phyloP scores from a whole-genome alignment of 352 stramenopile genomes.

The Globisporangium spiculum region DNA sequence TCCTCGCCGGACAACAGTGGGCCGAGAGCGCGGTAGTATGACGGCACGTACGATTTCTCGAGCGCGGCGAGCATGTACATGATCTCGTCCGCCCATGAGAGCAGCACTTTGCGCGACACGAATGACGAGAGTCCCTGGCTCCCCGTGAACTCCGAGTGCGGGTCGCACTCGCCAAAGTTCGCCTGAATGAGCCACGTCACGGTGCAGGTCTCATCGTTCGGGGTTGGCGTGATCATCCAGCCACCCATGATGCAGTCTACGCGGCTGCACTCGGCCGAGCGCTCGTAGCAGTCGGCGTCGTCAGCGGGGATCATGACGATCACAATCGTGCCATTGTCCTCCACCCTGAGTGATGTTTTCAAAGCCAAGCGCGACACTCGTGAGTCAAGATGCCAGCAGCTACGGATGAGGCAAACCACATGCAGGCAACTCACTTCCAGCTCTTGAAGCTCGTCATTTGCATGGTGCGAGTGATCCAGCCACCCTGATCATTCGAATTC shows the following conservation, averaged over 20 bases:
- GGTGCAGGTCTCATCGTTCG: conserved; percentile 54
- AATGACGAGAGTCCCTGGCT: conserved; percentile 31
- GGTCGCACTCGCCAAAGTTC: conserved; percentile 66
- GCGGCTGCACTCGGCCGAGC: conserved; percentile 16
- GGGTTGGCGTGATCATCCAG: conserved; percentile 61
- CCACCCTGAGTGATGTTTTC: conserved; percentile 34
- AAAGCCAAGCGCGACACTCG: not conserved
- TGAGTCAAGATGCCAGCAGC: not conserved
- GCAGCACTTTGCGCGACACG: conserved; percentile 34
- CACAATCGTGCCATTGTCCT: conserved; percentile 59
- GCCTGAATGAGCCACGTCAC: conserved; percentile 81
- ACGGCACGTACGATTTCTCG: conserved; percentile 42
- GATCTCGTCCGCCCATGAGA: conserved; percentile 59
- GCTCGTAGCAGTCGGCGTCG: conserved; percentile 26
- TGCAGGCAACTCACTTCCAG: conserved; percentile 40
- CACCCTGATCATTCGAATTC: conserved; percentile 10
- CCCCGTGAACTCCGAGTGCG: conserved; percentile 51
- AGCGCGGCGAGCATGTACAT: conserved; percentile 38
- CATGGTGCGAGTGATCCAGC: conserved; percentile 33
- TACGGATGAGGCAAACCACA: not conserved
- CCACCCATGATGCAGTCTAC: conserved; percentile 69
- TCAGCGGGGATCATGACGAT: conserved; percentile 71
- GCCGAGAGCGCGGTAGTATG: conserved; percentile 51
- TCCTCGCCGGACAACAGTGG: conserved; percentile 39
- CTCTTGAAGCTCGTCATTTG: conserved; percentile 66